These are phyloP conservation scores for Mycena metata DNA, from an alignment of 768 basidiomycete species.

Conservation along the genomic window DNA sequence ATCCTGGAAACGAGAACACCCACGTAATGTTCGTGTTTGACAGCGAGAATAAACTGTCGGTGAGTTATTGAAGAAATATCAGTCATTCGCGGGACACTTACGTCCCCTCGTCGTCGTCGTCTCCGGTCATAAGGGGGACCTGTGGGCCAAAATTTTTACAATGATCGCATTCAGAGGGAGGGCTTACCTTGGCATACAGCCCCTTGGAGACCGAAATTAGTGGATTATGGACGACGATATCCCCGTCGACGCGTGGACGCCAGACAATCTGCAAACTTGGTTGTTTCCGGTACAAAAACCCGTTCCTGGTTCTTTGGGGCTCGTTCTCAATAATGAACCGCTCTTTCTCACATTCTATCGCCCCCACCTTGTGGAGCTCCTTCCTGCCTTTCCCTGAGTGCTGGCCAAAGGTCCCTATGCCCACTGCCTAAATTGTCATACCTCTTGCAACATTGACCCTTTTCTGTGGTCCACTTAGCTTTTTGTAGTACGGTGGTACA, in stretches of 20 bases:
- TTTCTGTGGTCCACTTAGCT: too few relatives aligned
- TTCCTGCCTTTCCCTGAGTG: too few relatives aligned
- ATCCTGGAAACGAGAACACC: neutral
- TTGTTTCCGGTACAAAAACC: too few relatives aligned
- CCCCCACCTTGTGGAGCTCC: too few relatives aligned
- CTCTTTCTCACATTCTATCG: too few relatives aligned
- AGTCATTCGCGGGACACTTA: slow-evolving; percentile 3
- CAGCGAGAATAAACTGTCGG: slow-evolving; percentile 16
- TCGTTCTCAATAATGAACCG: too few relatives aligned
- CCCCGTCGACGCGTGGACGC: slow-evolving; percentile 56
- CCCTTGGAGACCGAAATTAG: slow-evolving; percentile 50
- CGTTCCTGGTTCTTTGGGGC: too few relatives aligned
- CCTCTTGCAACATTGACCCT: too few relatives aligned
- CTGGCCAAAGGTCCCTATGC: too few relatives aligned
- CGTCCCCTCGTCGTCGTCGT: slow-evolving; percentile 29
- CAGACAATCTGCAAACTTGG: slow-evolving; percentile 49
- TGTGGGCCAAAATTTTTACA: neutral
- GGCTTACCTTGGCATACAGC: slow-evolving; percentile 46
- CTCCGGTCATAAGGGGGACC: slow-evolving; percentile 26
- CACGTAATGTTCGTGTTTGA: too few relatives aligned
- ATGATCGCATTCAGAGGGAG: neutral
- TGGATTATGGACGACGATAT: slow-evolving; percentile 51
- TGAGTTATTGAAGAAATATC: neutral
- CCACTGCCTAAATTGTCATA: too few relatives aligned
- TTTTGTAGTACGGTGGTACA: too few relatives aligned